Percentiles rank a stretch among this genome's conserved stretches.
Evolutionary conservation across 192 early-diverging fungal species (phyloP).

Genomic region (Martensiomyces pterosporus): DNA sequence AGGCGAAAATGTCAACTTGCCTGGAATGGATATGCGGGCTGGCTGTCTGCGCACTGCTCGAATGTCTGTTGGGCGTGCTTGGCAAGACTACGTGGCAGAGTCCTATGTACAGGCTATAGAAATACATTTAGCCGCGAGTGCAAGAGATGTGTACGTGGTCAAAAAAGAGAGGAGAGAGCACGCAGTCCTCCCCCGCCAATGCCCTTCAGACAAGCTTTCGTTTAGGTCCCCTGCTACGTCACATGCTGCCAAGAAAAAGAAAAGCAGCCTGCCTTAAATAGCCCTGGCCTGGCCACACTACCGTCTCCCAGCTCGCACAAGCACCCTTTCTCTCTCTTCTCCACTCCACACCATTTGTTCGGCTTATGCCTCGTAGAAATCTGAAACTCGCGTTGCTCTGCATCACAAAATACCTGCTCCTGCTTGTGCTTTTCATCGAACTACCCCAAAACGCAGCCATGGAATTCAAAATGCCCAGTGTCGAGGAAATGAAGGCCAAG

Average conservation of each 20-base stretch:
- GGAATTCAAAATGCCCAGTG: slow-evolving; percentile 13
- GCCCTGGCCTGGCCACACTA: no score
- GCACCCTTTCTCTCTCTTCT: not conserved
- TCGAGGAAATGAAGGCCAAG: slow-evolving; percentile 20
- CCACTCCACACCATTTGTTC: not conserved
- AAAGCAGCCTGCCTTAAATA: no score
- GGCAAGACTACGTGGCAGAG: not conserved
- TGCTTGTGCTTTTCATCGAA: not conserved
- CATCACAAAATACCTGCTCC: not conserved
- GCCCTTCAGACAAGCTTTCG: no score
- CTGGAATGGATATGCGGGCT: not conserved
- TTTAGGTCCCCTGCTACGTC: no score
- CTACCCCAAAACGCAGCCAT: not conserved
- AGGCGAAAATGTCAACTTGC: no score
- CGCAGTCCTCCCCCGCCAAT: no score
- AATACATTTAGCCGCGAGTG: no score
- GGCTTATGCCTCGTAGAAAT: no score
- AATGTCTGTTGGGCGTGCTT: not conserved
- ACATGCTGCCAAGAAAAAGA: no score
- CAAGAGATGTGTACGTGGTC: not conserved
- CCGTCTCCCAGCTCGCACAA: no score
- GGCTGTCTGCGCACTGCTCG: not conserved
- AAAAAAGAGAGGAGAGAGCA: not conserved
- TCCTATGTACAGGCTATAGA: not conserved
- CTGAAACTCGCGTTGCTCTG: no score